Evolutionary conservation across 2,329 filamentous ascomycete genomes (phyloP).

Genomic region (Trichoderma sp.): DNA sequence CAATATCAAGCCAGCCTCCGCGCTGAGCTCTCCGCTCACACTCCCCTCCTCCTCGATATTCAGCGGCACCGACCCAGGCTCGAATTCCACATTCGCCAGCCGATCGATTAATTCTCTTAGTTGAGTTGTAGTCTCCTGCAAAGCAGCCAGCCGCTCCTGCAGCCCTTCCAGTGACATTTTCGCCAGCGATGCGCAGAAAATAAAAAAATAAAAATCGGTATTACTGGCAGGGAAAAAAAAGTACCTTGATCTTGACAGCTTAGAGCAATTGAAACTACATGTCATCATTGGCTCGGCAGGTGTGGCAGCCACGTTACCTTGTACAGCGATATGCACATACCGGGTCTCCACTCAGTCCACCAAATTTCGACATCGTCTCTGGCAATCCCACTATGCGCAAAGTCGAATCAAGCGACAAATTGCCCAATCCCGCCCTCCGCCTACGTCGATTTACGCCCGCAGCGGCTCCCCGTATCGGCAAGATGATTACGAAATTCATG

Average conservation of each 20-base stretch:
- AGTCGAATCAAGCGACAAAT: not conserved
- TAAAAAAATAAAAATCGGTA: not conserved
- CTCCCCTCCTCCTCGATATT: constrained; percentile 49
- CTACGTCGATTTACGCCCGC: not conserved
- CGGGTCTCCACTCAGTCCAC: constrained; percentile 4
- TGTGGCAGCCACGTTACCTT: not conserved
- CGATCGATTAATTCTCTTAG: constrained; percentile 59
- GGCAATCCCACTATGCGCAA: not conserved
- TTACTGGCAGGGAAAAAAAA: not conserved
- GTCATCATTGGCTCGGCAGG: constrained; percentile 11
- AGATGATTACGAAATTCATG: constrained; percentile 83
- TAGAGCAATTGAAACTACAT: not conserved
- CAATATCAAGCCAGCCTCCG: constrained; percentile 76
- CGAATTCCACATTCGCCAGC: constrained; percentile 57
- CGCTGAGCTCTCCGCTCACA: constrained; percentile 67
- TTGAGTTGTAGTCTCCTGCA: constrained; percentile 61
- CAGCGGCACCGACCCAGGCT: constrained; percentile 56
- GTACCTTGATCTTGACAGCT: not conserved
- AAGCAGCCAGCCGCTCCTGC: constrained; percentile 57
- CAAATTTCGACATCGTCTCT: constrained; percentile 18
- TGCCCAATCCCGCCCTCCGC: not conserved
- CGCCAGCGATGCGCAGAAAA: not conserved
- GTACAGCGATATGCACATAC: constrained; percentile 21
- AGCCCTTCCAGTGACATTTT: constrained; percentile 59
- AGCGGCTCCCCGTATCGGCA: constrained; percentile 27